Conservation (phyloP, 2,329 filamentous ascomycete genomes). For the Phaeosphaeria sp. region DNA sequence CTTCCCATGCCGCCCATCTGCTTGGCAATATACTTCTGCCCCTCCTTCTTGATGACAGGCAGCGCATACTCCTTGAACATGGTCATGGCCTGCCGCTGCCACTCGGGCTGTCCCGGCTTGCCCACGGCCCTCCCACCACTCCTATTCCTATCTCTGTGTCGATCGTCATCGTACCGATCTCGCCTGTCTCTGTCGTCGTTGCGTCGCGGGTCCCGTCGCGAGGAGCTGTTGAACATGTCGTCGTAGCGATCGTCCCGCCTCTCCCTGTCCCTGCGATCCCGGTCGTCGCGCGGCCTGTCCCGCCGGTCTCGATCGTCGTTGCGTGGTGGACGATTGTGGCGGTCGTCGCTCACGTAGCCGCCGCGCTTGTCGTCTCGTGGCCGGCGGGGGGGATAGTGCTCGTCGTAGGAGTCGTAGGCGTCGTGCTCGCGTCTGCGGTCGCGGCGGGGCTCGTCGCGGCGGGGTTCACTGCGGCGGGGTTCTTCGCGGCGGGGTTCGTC, state of each 20-base stretch:
- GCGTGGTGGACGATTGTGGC: constrained; percentile 29
- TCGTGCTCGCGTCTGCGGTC: constrained; percentile 25
- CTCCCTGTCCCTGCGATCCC: constrained; percentile 15
- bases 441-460: constrained; percentile 23
- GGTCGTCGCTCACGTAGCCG: constrained; percentile 35
- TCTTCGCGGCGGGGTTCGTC: constrained; percentile 22
- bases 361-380: constrained; percentile 20
- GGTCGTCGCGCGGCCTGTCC: constrained; percentile 20
- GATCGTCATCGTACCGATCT: constrained; percentile 20
- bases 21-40: constrained; percentile 38
- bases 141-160: constrained; percentile 15
- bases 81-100: constrained; percentile 39
- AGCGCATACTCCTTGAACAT: constrained; percentile 44
- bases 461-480: constrained; percentile 15
- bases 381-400: constrained; percentile 27
- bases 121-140: constrained; percentile 16
- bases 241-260: constrained; percentile 23
- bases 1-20: constrained; percentile 33
- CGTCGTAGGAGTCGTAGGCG: constrained; percentile 36
- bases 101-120: constrained; percentile 28
- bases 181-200: constrained; percentile 13
- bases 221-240: constrained; percentile 22
- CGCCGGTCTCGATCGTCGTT: constrained; percentile 23
- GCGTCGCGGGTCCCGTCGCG: constrained; percentile 21
- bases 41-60: constrained; percentile 42